Percentiles rank a stretch among this genome's conserved stretches.
These are phyloP conservation scores for Serendipita sp. DNA, from an alignment of 768 basidiomycete genomes.

Conservation along the genomic window DNA sequence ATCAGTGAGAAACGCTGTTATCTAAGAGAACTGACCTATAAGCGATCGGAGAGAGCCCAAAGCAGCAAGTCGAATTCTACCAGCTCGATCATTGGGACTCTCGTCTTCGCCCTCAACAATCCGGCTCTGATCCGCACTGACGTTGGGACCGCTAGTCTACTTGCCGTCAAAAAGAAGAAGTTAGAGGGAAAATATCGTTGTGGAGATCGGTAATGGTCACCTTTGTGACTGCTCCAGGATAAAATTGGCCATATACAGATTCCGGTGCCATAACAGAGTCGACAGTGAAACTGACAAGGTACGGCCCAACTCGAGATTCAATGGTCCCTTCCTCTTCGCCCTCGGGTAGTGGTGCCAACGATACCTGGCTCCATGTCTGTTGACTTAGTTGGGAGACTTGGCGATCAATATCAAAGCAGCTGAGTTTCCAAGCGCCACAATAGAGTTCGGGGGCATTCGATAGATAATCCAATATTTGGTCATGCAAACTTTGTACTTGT, in stretches of 20 bases:
- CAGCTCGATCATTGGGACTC: conserved; percentile 47
- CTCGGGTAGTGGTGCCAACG: neutral
- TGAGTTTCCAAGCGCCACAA: conserved; percentile 57
- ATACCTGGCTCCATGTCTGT: conserved; percentile 35
- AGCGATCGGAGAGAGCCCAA: conserved; percentile 50
- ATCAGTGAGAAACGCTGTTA: neutral
- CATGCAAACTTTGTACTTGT: conserved; percentile 30
- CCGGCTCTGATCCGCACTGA: neutral
- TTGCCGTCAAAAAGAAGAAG: too few species aligned
- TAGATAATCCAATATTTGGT: conserved; percentile 34
- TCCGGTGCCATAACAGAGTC: neutral
- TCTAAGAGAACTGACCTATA: conserved; percentile 28
- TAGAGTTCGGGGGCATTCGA: conserved; percentile 25
- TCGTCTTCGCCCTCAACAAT: conserved; percentile 44
- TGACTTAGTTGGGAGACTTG: conserved; percentile 34
- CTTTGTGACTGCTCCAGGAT: neutral
- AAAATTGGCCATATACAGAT: neutral
- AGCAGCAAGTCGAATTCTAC: conserved; percentile 50
- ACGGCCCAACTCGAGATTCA: neutral
- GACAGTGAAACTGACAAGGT: neutral
- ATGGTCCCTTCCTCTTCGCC: neutral
- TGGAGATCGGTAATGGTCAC: neutral
- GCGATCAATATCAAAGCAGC: conserved; percentile 55
- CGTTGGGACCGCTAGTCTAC: neutral
- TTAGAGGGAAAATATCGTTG: too few species aligned